Evolutionary conservation across 345 rosid genomes (phyloP).

Genomic region (Moricandia moricandioides): DNA sequence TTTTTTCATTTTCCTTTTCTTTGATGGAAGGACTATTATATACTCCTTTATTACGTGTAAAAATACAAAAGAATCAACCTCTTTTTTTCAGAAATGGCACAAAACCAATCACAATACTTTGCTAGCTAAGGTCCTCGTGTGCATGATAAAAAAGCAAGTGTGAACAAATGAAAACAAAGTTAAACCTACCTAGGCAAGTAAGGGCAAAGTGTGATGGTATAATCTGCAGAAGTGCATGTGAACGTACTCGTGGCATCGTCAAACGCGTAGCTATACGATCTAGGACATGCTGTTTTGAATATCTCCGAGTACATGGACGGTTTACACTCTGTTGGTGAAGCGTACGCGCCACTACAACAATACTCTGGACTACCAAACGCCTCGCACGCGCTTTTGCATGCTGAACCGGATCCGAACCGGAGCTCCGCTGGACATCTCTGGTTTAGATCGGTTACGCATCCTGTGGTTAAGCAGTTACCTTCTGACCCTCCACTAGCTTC

Average conservation of each 20-base stretch:
- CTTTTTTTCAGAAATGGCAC: constrained; percentile 18
- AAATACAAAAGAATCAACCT: neutral
- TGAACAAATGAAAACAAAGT: neutral
- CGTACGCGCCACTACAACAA: constrained; percentile 65
- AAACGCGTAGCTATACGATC: constrained; percentile 72
- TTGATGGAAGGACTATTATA: constrained; percentile 26
- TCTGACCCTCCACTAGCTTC: constrained; percentile 52
- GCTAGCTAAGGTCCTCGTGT: constrained; percentile 40
- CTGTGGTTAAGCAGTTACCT: constrained; percentile 56
- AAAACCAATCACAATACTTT: constrained; percentile 28
- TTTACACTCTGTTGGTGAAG: constrained; percentile 55
- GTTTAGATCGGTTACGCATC: constrained; percentile 62
- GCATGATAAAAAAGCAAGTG: constrained; percentile 1
- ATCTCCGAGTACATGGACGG: constrained; percentile 61
- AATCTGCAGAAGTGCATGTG: constrained; percentile 65
- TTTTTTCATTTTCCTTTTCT: constrained; percentile 17
- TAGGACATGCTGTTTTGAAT: constrained; percentile 65
- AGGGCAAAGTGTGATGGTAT: constrained; percentile 72
- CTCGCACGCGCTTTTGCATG: constrained; percentile 74
- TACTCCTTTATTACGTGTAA: constrained; percentile 38
- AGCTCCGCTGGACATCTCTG: constrained; percentile 58
- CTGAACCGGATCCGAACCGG: constrained; percentile 41
- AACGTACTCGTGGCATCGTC: constrained; percentile 74
- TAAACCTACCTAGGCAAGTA: constrained; percentile 50
- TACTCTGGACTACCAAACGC: constrained; percentile 62